Evolutionary conservation across 352 stramenopile genomes (phyloP).

Genomic region (Globisporangium iwayamae): DNA sequence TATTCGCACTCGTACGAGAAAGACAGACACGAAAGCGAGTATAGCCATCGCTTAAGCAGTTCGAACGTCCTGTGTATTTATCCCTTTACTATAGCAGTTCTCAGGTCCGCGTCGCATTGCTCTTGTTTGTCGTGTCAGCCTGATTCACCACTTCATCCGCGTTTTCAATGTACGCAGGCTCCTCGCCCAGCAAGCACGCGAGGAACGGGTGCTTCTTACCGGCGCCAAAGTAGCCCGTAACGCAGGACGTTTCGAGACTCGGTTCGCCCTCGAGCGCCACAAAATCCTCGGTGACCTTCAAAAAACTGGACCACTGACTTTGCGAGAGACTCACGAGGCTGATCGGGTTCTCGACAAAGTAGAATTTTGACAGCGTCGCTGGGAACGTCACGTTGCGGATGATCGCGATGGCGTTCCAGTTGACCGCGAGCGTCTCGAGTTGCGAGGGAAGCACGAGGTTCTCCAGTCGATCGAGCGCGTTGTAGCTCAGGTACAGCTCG

Average conservation of each 20-base stretch:
- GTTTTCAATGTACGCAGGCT: constrained; percentile 6
- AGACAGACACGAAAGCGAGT: no score
- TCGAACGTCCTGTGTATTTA: no score
- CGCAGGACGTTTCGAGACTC: constrained; percentile 8
- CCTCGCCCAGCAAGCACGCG: constrained; percentile 10
- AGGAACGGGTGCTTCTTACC: constrained; percentile 11
- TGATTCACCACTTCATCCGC: background rate
- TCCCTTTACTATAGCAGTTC: no score
- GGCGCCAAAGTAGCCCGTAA: constrained; percentile 14
- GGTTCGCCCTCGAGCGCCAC: constrained; percentile 6
- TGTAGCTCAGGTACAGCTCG: constrained; percentile 1
- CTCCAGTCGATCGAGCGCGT: constrained; percentile 4
- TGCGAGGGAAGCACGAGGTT: constrained; percentile 1
- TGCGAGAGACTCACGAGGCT: constrained; percentile 6
- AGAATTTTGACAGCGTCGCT: constrained; percentile 2
- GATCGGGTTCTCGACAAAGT: constrained; percentile 14
- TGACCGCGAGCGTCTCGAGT: constrained; percentile 7
- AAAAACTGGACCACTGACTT: background rate
- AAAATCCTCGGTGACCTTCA: background rate
- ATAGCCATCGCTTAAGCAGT: no score
- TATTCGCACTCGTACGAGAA: no score
- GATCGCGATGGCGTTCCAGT: constrained; percentile 14
- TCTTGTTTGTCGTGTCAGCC: background rate
- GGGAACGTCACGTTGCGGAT: constrained; percentile 12
- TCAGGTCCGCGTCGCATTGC: background rate